These are phyloP conservation scores for Isoetes taiwanensis DNA, from an alignment of 75 land plant genomes.

Conservation along the genomic window DNA sequence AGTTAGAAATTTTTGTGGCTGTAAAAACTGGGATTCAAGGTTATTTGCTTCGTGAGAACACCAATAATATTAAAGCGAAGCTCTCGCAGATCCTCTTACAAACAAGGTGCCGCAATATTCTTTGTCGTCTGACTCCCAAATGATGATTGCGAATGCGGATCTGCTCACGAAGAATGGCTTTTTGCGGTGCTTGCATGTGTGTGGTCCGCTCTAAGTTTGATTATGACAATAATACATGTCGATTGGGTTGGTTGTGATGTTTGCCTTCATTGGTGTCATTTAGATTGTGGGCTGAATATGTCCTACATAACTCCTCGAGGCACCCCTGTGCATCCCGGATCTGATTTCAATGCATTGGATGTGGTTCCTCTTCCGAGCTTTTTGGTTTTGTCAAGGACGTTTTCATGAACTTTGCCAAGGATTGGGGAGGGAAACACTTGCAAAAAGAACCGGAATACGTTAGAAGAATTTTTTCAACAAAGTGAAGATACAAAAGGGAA, in stretches of 20 bases:
- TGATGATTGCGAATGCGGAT: conserved; percentile 90
- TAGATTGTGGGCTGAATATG: conserved; percentile 70
- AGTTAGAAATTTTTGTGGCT: conserved; percentile 69
- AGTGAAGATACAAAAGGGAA: conserved; percentile 74
- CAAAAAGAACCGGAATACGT: conserved; percentile 81
- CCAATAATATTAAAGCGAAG: conserved; percentile 35
- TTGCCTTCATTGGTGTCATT: conserved; percentile 95
- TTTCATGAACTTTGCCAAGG: conserved; percentile 55
- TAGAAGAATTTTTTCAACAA: conserved; percentile 57
- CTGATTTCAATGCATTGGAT: conserved; percentile 88
- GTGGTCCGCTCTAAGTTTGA: conserved; percentile 83
- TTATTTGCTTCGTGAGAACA: conserved; percentile 40
- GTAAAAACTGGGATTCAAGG: conserved; percentile 61
- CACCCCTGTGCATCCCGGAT: conserved; percentile 65
- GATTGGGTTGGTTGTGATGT: conserved; percentile 98
- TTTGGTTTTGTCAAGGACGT: conserved; percentile 98
- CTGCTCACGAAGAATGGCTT: conserved; percentile 62
- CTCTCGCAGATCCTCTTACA: conserved; percentile 57
- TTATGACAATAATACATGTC: conserved; percentile 75
- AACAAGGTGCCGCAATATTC: conserved; percentile 53
- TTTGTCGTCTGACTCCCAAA: conserved; percentile 63
- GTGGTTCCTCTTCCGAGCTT: conserved; percentile 85
- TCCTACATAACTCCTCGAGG: conserved; percentile 68
- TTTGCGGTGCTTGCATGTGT: conserved; percentile 94
- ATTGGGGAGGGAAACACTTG: conserved; percentile 59